phyloP scores from a whole-genome alignment of 2,329 filamentous ascomycete genomes.

The Aspergillus ochraceus region DNA sequence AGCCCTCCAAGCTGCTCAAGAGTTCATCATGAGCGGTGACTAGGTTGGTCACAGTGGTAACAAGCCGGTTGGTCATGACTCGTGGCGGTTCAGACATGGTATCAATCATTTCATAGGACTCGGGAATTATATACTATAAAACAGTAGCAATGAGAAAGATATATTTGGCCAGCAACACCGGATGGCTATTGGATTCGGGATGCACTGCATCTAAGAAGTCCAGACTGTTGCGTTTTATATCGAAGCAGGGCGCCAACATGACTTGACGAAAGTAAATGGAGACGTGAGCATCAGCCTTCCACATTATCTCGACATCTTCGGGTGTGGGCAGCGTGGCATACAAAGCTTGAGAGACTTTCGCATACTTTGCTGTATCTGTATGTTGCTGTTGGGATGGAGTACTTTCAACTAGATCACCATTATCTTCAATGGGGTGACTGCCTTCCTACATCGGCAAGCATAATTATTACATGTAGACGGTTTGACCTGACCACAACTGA shows the following conservation, averaged over 20 bases:
- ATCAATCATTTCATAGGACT: not conserved
- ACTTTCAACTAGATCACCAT: not conserved
- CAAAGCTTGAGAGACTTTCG: constrained; percentile 33
- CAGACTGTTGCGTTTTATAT: constrained; percentile 32
- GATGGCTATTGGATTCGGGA: constrained; percentile 41
- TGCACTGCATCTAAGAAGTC: constrained; percentile 23
- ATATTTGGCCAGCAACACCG: constrained; percentile 49
- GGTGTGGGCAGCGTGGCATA: constrained; percentile 41
- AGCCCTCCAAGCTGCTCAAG: constrained; percentile 38
- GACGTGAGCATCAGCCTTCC: constrained; percentile 27
- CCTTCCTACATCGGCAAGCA: not conserved
- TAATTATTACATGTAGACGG: not conserved
- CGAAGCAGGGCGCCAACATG: constrained; percentile 35
- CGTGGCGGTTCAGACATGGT: constrained; percentile 21
- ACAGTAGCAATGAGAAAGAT: constrained; percentile 50
- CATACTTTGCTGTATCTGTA: constrained; percentile 19
- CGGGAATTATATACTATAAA: constrained; percentile 48
- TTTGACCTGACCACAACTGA: no score
- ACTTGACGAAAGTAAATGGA: constrained; percentile 38
- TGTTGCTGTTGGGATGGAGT: not conserved
- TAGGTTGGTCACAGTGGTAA: constrained; percentile 27
- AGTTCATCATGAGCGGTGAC: constrained; percentile 44
- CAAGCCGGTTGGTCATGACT: constrained; percentile 29
- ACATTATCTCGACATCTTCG: constrained; percentile 41
- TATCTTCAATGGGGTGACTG: not conserved